phyloP scores from a whole-genome alignment of 345 rosid genomes.

The Stellera chamaejasme region DNA sequence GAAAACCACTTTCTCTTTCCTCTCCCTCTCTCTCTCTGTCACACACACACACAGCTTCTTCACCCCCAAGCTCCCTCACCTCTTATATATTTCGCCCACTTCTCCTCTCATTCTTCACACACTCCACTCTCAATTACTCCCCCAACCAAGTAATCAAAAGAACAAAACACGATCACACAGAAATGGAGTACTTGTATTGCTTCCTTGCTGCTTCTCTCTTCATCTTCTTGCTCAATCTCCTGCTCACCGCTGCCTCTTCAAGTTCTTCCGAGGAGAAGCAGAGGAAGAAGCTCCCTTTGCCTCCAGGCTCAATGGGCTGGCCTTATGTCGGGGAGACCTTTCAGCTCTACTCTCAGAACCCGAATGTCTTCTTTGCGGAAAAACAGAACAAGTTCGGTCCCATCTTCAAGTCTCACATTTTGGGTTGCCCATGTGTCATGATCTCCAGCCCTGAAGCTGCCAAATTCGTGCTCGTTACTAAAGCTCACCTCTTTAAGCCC shows the following conservation, averaged over 20 bases:
- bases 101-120: conserved; percentile 15
- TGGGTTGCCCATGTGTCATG: conserved; percentile 91
- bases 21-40: not conserved
- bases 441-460: conserved; percentile 83
- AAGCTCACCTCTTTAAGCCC: conserved; percentile 74
- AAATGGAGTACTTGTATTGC: conserved; percentile 25
- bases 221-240: conserved; percentile 19
- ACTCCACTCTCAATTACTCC: not conserved
- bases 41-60: too few species aligned
- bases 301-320: conserved; percentile 84
- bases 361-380: conserved; percentile 68
- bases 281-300: conserved; percentile 40
- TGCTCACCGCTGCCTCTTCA: conserved; percentile 20
- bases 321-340: conserved; percentile 85
- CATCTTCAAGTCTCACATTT: conserved; percentile 70
- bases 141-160: not conserved
- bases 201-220: conserved; percentile 7
- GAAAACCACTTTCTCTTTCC: too few species aligned
- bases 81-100: conserved; percentile 27
- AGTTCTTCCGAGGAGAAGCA: conserved; percentile 18
- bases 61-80: not conserved
- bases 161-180: not conserved
- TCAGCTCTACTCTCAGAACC: conserved; percentile 86
- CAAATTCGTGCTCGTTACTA: conserved; percentile 58
- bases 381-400: conserved; percentile 43